These are phyloP conservation scores for Penicillium sp. DNA, from an alignment of 2,329 filamentous ascomycete genomes.

Conservation along the genomic window DNA sequence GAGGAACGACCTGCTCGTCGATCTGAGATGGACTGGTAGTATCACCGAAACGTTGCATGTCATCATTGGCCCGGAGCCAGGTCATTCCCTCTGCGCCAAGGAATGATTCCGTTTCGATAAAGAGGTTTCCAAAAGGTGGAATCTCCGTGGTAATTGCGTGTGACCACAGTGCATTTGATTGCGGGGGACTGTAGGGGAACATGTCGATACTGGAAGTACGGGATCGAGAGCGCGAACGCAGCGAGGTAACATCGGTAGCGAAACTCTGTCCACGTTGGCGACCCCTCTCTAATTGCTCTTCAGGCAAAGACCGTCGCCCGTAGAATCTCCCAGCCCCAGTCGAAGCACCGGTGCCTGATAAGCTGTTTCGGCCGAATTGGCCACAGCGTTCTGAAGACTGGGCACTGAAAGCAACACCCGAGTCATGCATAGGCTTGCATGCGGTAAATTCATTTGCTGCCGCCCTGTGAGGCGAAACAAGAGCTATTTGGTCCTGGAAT, in stretches of 20 bases:
- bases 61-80: constrained; percentile 14
- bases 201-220: constrained; percentile 10
- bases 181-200: constrained; percentile 21
- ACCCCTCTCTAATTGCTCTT: neutral
- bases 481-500: constrained; percentile 2
- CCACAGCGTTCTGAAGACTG: neutral
- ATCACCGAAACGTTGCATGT: constrained; percentile 1
- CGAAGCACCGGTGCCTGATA: constrained; percentile 2
- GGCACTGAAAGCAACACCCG: constrained; percentile 9
- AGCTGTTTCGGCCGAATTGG: neutral
- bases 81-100: constrained; percentile 10
- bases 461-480: constrained; percentile 7
- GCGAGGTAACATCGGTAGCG: constrained; percentile 4
- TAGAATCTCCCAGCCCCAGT: constrained; percentile 14
- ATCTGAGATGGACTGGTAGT: neutral
- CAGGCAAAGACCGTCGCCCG: constrained; percentile 9
- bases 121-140: neutral
- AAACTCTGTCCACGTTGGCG: constrained; percentile 10
- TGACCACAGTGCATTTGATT: constrained; percentile 5
- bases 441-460: constrained; percentile 1
- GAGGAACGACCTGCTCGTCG: neutral
- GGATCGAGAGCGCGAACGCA: constrained; percentile 1
- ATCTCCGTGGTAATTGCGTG: constrained; percentile 3
- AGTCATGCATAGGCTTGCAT: constrained; percentile 10
- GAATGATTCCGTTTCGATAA: constrained; percentile 1